A percentile compares a stretch with the other conserved stretches of the same genome.
Evolutionary conservation across 345 rosid species (phyloP).

Genomic region (thale cress (Arabidopsis thaliana)): TAIR10.1 NC_003070.9:12596501-12597000

Average conservation of each 20-base stretch:
- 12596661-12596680: neutral
- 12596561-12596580: conserved; percentile 42
- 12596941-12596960: conserved; percentile 54
- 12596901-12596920: conserved; percentile 1
- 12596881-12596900: conserved; percentile 21
- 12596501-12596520: too few relatives aligned
- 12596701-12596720: neutral
- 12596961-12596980: conserved; percentile 64
- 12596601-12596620: neutral
- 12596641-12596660: neutral
- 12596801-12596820: neutral
- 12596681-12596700: neutral
- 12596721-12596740: conserved; percentile 10
- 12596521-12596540: conserved; percentile 24
- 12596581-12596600: neutral
- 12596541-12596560: conserved; percentile 44
- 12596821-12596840: neutral
- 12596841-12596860: neutral
- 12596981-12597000: conserved; percentile 86
- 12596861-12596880: neutral
- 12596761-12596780: neutral
- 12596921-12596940: conserved; percentile 43
- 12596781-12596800: neutral
- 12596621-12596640: neutral
- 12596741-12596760: conserved; percentile 11